Base-by-base conservation (phyloP, 495 filamentous ascomycete genomes). In the Elaphomyces granulatus region DNA sequence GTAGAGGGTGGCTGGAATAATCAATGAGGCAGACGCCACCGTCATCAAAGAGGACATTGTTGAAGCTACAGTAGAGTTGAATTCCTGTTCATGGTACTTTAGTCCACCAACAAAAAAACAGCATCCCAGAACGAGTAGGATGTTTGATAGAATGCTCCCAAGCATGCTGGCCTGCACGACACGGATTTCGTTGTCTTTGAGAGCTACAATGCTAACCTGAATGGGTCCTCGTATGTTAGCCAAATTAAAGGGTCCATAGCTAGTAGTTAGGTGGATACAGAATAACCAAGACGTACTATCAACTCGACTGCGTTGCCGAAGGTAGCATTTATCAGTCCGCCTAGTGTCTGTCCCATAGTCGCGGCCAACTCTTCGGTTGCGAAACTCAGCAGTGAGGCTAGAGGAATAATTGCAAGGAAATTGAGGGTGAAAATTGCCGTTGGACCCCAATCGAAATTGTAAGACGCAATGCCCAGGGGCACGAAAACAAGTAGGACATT, bases 31-130 rank as follows among this genome's bases (percentile, higher is more conserved):
- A 3, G 81, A 81, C 15, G 90, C 77, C 36, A 98, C 78, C 2
- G 86, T 77, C 88, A 98, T 92, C 15, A 98, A 66, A 15, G 90
- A 96, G 23, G 87, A 92, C 64, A 94, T 96, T 26, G 90, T 94
- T 32, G 86, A 87, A 6, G 90, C 90, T 16, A 90, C 87, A 20
- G 83, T 92, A 8, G 58, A 61, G 50, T 93, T 87, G 67, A 98
- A 98, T 55, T 76, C 77, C 68, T 88, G 87, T 67, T 94, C 87
- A 44, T 77, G 80, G 59, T 78, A 94, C 40, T 84, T 79, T 34
- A 94, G 65, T 40, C 87, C 87, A 49, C 87, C 87, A 26, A 88
- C 63, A 23, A 92, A 63, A 55, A 93, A 93, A 30, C 80, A 80
- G 83, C 93, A 88, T 46, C 87, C 87, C 43, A 93, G 64, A 53